Evolutionary conservation across 108 stramenopile genomes (phyloP).

Genomic region (Craspedostauros australis): DNA sequence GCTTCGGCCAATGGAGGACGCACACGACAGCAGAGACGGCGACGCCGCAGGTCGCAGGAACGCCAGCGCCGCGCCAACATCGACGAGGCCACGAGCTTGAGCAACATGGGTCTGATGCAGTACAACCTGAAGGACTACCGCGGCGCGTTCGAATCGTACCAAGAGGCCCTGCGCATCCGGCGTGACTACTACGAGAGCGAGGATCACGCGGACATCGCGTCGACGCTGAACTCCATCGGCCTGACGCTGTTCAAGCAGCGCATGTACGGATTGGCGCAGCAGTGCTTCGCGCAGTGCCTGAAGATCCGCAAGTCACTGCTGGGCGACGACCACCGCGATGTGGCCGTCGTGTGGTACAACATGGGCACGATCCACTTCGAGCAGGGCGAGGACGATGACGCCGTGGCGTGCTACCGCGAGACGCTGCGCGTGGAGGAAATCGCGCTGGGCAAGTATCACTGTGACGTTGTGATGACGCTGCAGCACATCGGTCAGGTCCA

Average conservation of each 20-base stretch:
- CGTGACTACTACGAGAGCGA: conserved; percentile 32
- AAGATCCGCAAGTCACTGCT: conserved; percentile 41
- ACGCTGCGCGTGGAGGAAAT: conserved; percentile 51
- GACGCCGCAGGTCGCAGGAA: conserved; percentile 30
- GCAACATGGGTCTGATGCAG: conserved; percentile 51
- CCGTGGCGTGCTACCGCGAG: conserved; percentile 44
- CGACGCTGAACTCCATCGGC: conserved; percentile 58
- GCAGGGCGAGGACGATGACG: conserved; percentile 53
- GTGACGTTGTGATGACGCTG: conserved; percentile 49
- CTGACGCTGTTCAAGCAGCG: conserved; percentile 53
- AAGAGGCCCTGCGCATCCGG: conserved; percentile 55
- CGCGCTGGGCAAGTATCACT: conserved; percentile 32
- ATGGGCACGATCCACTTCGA: conserved; percentile 59
- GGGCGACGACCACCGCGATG: conserved; percentile 36
- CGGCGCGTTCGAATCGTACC: conserved; percentile 44
- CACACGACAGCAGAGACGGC: conserved; percentile 15
- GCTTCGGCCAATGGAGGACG: too few species aligned
- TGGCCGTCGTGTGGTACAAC: conserved; percentile 47
- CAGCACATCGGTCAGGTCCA: conserved; percentile 54
- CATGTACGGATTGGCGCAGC: conserved; percentile 44
- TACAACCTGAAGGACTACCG: conserved; percentile 40
- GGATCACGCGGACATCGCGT: conserved; percentile 43
- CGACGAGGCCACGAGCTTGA: too few species aligned
- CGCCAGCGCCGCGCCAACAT: conserved; percentile 39
- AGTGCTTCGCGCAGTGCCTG: conserved; percentile 48